Base-by-base conservation (phyloP, 768 basidiomycete species). In the Termitomyces sp. region DNA sequence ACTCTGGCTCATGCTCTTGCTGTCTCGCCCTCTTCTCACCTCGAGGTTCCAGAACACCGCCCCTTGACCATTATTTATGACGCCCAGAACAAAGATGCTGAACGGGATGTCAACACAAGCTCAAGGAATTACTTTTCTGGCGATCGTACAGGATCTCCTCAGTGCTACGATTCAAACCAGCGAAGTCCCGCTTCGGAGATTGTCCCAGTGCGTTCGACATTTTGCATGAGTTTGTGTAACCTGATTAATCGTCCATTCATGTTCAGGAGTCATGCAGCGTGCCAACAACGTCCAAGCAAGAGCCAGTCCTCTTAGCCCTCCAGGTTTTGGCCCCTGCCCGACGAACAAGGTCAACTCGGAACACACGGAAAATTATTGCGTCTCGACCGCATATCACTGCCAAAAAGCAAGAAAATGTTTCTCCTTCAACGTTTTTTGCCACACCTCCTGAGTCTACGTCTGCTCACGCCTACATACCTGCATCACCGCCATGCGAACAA, bases 311-410 rank as follows among this genome's bases (percentile, higher is more conserved):
- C n/a, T 41, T 50, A 6, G 46, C 53, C 6, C 58, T 59, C 12
- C 46, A 50, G 18, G 48, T 59, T 9, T 3, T 59, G 24, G 53
- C 58, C 7, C 58, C 58, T 42, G 36, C 54, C 22, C 58, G 58
- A 36, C 58, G 52, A 30, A 54, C 18, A 30, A 54, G 53, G 24
- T 36, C 51, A 3, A 15, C 36, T 54, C 33, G 58, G 18, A 47
- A 37, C 34, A 58, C 58, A 18, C 51, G 51, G 7, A 53, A 49
- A 36, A 34, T 16, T 36, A 2, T 7, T 8, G 18, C 33, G n/a
- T n/a, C 3, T 24, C 24, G 45, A 4, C 18, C 54, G n/a, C 42
- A 27, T 2, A 27, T 27, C 27, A 16, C n/a, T 6, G 24, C 44
- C 1, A 45, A 36, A 8, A 44, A 31, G 11, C 52, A 30, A 13